Evolutionary conservation across 1,139 yeast species (phyloP), one percentile per base, ranked within the genome.

Genomic region (Kodamaea plutei): DNA sequence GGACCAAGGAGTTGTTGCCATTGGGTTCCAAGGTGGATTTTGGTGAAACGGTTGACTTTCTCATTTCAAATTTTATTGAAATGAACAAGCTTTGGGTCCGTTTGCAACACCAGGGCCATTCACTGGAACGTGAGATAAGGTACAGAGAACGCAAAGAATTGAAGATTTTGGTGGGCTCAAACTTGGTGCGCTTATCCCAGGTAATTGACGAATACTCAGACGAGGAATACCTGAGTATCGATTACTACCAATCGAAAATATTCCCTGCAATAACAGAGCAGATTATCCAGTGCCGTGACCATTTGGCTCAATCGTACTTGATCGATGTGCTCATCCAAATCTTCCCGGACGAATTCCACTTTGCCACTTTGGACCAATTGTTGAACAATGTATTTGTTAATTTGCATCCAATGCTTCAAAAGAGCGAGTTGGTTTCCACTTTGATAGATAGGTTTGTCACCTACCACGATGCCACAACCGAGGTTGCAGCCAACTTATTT

Each of bases 31-130:
- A 58, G 25, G 73, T 69, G 5, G 79, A 76, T 40, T 64, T 80
- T 33, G 61, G 73, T 41, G 84, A 81, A 57, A 69, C 91, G 25
- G 73, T 82, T 18, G 74, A 73, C 31, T 89, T 89, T 49, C 73
- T 89, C 26, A 72, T 87, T 35, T 76, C 84, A 19, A 93, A 91
- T 54, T 93, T 91, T 55, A 80, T 89, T 38, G 98, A 91, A 54
- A 91, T 91, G 98, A 91, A 93, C 61, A 91, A 93, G 55, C 66
- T 91, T 29, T 91, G 98, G 98, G 97, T 93, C 2, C 71, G 98
- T 33, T 66, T 88, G 40, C 97, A 91, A 59, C 96, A 89, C 52
- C 96, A 88, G 55, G 98, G 98, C 1, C 96, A 88, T 43, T 76
- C 93, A 2, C 73, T 85, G 20, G 96, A 91, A 47, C 72, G 89